Percentiles rank a stretch among this genome's conserved stretches.
Evolutionary conservation across 257 asterid genomes (phyloP).

Genomic region (Solanum etuberosum): DNA sequence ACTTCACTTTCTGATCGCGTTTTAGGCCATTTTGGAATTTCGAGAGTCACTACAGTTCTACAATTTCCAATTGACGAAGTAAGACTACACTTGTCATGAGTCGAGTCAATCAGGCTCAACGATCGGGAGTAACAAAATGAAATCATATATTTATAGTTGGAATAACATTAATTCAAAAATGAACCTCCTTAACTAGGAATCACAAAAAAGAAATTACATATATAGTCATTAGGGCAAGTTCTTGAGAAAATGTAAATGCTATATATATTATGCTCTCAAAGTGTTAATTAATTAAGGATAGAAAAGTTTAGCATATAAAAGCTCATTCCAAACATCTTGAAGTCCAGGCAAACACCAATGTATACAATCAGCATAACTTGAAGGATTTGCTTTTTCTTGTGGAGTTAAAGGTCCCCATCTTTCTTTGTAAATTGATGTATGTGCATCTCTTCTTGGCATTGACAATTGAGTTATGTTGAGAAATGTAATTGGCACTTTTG

Average conservation of each 20-base stretch:
- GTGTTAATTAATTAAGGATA: neutral
- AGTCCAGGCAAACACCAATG: constrained; percentile 74
- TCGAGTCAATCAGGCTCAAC: neutral
- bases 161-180: neutral
- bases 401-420: constrained; percentile 30
- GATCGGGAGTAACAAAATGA: neutral
- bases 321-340: constrained; percentile 1
- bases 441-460: constrained; percentile 58
- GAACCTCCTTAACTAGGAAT: neutral
- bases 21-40: neutral
- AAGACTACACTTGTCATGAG: neutral
- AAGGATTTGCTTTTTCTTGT: constrained; percentile 35
- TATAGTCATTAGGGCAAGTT: neutral
- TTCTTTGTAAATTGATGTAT: constrained; percentile 53
- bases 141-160: neutral
- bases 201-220: neutral
- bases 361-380: constrained; percentile 60
- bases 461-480: constrained; percentile 61
- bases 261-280: neutral
- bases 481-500: constrained; percentile 40
- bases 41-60: neutral
- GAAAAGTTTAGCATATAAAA: neutral
- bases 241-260: neutral
- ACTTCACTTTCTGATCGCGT: neutral
- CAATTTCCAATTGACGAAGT: neutral